Conservation (phyloP, 352 stramenopile genomes). For the Pythium dissimile region DNA sequence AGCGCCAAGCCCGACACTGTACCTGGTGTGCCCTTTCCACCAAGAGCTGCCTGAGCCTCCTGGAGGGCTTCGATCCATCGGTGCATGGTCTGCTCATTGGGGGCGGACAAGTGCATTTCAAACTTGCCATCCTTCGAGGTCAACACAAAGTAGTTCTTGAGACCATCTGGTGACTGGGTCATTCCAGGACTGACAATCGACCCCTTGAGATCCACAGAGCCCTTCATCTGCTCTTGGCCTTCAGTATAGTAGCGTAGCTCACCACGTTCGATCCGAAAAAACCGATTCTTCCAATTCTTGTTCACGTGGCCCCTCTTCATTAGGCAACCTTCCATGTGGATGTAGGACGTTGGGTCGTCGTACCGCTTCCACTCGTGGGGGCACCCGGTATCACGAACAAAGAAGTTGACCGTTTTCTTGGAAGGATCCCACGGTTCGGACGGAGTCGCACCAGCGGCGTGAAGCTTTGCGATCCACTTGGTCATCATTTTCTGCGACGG, state of each 20-base stretch:
- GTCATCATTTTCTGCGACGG: slow-evolving; percentile 70
- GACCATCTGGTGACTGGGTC: slow-evolving; percentile 73
- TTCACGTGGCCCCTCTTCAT: slow-evolving; percentile 81
- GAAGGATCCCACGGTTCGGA: slow-evolving; percentile 74
- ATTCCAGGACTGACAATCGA: slow-evolving; percentile 83
- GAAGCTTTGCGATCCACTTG: slow-evolving; percentile 80
- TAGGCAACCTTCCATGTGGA: slow-evolving; percentile 84
- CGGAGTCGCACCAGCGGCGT: slow-evolving; percentile 61
- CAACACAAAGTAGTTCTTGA: slow-evolving; percentile 84
- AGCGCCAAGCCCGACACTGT: slow-evolving; percentile 63
- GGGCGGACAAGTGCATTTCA: slow-evolving; percentile 82
- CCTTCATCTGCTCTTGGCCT: slow-evolving; percentile 70
- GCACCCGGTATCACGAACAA: slow-evolving; percentile 61
- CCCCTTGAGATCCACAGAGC: slow-evolving; percentile 66
- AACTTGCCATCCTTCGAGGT: slow-evolving; percentile 79
- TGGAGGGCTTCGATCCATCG: slow-evolving; percentile 84
- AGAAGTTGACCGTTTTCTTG: slow-evolving; percentile 81
- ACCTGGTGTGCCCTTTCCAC: slow-evolving; percentile 40
- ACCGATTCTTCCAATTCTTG: slow-evolving; percentile 89
- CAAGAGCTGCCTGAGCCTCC: slow-evolving; percentile 63
- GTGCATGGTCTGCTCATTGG: slow-evolving; percentile 82
- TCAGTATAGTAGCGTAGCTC: slow-evolving; percentile 83
- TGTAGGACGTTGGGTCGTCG: slow-evolving; percentile 82
- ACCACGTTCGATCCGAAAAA: slow-evolving; percentile 82
- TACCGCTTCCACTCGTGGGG: slow-evolving; percentile 85